Percentiles rank a stretch among this genome's conserved stretches.
Evolutionary conservation across 495 filamentous ascomycete species (phyloP).

Genomic region (Penicillium nucicola): DNA sequence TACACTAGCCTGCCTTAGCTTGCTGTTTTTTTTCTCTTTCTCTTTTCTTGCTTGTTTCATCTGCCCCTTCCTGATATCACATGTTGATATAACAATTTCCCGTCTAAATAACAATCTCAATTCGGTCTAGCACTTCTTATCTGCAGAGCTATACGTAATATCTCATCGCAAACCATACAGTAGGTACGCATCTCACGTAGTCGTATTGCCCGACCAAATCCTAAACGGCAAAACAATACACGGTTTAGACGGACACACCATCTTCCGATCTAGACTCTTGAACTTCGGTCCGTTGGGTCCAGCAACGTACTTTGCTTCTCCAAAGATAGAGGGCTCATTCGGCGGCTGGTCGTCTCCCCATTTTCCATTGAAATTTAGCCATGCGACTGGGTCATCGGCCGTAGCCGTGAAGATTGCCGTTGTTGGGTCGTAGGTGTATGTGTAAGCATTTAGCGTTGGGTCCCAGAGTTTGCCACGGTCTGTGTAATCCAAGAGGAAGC

Average conservation of each 20-base stretch:
- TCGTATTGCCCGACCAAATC: constrained; percentile 16
- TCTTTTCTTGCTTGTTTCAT: too few species aligned
- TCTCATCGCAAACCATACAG: background rate
- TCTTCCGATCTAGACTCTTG: constrained; percentile 44
- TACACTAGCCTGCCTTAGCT: too few species aligned
- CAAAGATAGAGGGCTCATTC: constrained; percentile 48
- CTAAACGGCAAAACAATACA: constrained; percentile 34
- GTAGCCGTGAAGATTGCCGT: constrained; percentile 42
- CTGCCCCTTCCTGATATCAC: too few species aligned
- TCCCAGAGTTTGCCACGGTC: constrained; percentile 55
- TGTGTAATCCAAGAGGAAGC: constrained; percentile 61
- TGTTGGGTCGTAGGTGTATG: constrained; percentile 44
- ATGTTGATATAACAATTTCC: too few species aligned
- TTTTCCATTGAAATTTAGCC: constrained; percentile 50
- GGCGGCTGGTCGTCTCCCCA: constrained; percentile 60
- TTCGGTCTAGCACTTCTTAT: too few species aligned
- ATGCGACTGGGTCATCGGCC: constrained; percentile 41
- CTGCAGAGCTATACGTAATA: too few species aligned
- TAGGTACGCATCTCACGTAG: background rate
- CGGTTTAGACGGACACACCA: constrained; percentile 42
- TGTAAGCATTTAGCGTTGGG: constrained; percentile 47
- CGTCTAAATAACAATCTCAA: too few species aligned
- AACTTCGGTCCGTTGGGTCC: constrained; percentile 57
- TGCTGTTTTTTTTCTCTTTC: too few species aligned
- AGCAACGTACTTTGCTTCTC: constrained; percentile 43